phyloP scores from a whole-genome alignment of 345 rosid species.

The Dimocarpus longan region DNA sequence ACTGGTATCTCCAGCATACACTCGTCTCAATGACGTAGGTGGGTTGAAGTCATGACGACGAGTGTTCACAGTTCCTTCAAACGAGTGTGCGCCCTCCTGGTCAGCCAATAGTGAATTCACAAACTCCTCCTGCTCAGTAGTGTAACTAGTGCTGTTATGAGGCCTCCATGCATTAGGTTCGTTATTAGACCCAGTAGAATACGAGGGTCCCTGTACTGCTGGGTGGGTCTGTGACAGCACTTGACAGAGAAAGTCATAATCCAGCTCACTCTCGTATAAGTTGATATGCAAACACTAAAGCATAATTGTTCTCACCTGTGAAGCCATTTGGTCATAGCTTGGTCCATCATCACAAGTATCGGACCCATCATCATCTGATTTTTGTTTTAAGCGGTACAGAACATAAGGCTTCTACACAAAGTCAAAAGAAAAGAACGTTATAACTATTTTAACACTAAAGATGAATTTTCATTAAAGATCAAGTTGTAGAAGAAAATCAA shows the following conservation, averaged over 20 bases:
- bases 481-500: neutral
- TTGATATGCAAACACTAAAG: neutral
- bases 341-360: neutral
- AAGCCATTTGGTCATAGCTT: neutral
- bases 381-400: conserved; percentile 22
- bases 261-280: neutral
- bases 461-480: neutral
- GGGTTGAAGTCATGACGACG: conserved; percentile 18
- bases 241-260: neutral
- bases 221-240: neutral
- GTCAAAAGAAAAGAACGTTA: neutral
- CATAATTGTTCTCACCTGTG: neutral
- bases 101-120: conserved; percentile 9
- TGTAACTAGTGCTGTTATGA: neutral
- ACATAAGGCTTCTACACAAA: conserved; percentile 17
- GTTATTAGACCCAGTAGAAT: neutral
- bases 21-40: conserved; percentile 13
- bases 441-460: neutral
- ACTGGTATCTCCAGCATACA: conserved; percentile 13
- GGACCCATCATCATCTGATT: neutral
- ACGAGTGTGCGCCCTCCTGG: neutral
- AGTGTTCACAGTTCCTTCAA: neutral
- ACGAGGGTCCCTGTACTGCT: neutral
- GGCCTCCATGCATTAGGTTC: neutral
- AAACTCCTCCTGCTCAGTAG: conserved; percentile 9